Percentiles rank a stretch among this genome's conserved stretches.
These are phyloP conservation scores for Rhynchosporium graminicola DNA, from an alignment of 2,329 filamentous ascomycete species.

Conservation along the genomic window DNA sequence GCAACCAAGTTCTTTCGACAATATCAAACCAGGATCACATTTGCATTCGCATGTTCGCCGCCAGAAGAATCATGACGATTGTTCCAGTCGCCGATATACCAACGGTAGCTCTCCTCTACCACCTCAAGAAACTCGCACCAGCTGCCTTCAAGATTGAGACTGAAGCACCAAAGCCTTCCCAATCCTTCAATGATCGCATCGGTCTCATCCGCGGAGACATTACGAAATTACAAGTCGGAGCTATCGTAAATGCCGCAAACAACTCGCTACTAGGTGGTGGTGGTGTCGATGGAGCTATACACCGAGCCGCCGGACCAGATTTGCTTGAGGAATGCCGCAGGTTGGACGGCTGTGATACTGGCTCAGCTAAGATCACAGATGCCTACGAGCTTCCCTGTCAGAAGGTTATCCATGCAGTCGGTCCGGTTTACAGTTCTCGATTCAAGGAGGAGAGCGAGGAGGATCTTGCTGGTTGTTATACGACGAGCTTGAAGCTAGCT, in stretches of 20 bases:
- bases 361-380: conserved; percentile 78
- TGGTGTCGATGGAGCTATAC: conserved; percentile 90
- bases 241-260: conserved; percentile 95
- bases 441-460: conserved; percentile 46
- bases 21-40: too few species aligned
- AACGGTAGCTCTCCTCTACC: conserved; percentile 39
- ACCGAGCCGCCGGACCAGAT: conserved; percentile 71
- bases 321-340: conserved; percentile 71
- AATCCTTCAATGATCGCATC: conserved; percentile 68
- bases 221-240: conserved; percentile 73
- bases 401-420: conserved; percentile 87
- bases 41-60: conserved; percentile 24
- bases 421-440: conserved; percentile 67
- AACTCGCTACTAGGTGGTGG: conserved; percentile 75
- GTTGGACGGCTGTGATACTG: conserved; percentile 73
- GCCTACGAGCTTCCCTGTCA: conserved; percentile 75
- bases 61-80: conserved; percentile 36
- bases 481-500: conserved; percentile 70
- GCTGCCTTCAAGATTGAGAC: conserved; percentile 28
- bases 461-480: conserved; percentile 66
- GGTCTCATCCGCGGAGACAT: conserved; percentile 76
- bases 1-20: too few species aligned
- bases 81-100: conserved; percentile 37
- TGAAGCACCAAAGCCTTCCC: conserved; percentile 44
- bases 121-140: conserved; percentile 37